These are phyloP conservation scores for Dictyostelium capitatum DNA, from an alignment of 78 protist species.

Conservation along the genomic window DNA sequence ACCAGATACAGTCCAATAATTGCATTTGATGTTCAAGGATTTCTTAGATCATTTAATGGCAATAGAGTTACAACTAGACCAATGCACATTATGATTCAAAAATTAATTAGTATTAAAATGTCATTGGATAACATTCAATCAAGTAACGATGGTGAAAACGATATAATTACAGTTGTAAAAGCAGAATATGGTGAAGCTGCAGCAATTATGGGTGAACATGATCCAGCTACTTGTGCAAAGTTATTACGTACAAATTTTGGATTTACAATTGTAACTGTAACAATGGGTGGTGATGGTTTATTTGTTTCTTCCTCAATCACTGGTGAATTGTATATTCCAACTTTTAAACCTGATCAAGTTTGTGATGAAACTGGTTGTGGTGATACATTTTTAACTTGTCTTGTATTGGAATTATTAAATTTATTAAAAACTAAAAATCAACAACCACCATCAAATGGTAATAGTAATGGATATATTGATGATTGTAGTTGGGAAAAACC, in stretches of 20 bases:
- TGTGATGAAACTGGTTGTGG: constrained; percentile 79
- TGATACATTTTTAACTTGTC: constrained; percentile 61
- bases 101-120: neutral
- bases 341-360: constrained; percentile 60
- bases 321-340: constrained; percentile 66
- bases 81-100: constrained; percentile 29
- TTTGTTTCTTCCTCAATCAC: constrained; percentile 57
- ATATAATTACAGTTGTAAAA: constrained; percentile 39
- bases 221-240: constrained; percentile 58
- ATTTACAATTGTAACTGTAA: constrained; percentile 30
- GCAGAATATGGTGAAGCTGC: constrained; percentile 78
- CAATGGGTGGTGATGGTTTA: constrained; percentile 79
- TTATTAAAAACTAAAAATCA: constrained; percentile 3
- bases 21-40: constrained; percentile 73
- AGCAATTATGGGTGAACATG: constrained; percentile 54
- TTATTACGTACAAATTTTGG: constrained; percentile 20
- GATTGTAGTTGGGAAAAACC: neutral
- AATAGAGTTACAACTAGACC: constrained; percentile 48
- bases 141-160: neutral
- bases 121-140: neutral
- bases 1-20: constrained; percentile 20
- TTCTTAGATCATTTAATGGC: constrained; percentile 49
- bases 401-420: constrained; percentile 44
- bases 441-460: neutral
- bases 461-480: neutral